Evolutionary conservation across 2,329 filamentous ascomycete species (phyloP).

Genomic region (Sphaerostilbella broomeana): DNA sequence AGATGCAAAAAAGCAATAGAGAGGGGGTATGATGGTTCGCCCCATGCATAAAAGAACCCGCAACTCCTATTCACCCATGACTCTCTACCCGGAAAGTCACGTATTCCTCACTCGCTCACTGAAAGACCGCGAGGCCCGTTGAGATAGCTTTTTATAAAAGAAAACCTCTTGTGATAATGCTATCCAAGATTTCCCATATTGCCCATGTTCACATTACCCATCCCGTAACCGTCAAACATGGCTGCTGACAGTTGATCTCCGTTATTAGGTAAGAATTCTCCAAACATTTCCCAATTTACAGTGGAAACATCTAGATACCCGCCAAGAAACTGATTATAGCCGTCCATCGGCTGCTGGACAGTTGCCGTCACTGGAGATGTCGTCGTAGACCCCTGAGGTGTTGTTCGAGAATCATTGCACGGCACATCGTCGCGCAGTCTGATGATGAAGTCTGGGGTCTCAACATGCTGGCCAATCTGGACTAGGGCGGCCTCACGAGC

Average conservation of each 20-base stretch:
- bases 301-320: conserved; percentile 37
- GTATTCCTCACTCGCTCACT: too few relatives aligned
- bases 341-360: conserved; percentile 18
- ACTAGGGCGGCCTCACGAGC: conserved; percentile 38
- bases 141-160: too few relatives aligned
- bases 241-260: conserved; percentile 24
- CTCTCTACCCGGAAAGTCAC: too few relatives aligned
- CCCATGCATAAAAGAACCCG: too few relatives aligned
- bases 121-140: too few relatives aligned
- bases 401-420: conserved; percentile 29
- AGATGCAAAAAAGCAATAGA: too few relatives aligned
- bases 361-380: conserved; percentile 24
- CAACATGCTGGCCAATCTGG: conserved; percentile 30
- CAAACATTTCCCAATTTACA: conserved; percentile 43
- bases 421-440: conserved; percentile 39
- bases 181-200: too few relatives aligned
- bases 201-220: conserved; percentile 13
- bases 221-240: conserved; percentile 26
- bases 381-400: conserved; percentile 23
- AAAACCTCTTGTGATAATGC: too few relatives aligned
- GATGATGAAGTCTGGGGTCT: conserved; percentile 40
- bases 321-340: conserved; percentile 39
- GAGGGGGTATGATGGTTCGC: too few relatives aligned
- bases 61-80: too few relatives aligned
- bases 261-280: conserved; percentile 21